phyloP scores from a whole-genome alignment of 768 basidiomycete species.

The Termitomyces sp. region DNA sequence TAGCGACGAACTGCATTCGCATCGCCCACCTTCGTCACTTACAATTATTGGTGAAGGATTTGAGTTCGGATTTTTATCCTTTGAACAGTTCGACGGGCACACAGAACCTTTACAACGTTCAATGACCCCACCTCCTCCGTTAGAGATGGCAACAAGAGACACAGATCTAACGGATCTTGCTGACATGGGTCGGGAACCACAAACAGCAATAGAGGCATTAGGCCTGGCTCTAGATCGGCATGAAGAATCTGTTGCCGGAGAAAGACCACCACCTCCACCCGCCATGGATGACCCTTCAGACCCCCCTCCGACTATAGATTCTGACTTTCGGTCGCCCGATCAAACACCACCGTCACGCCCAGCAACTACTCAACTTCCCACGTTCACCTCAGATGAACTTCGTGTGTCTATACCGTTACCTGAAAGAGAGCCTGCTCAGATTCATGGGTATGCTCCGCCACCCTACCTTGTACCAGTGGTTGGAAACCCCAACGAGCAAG shows the following conservation, averaged over 20 bases:
- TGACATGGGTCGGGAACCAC: slow-evolving; percentile 43
- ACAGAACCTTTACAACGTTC: slow-evolving; percentile 59
- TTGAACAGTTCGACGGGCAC: slow-evolving; percentile 80
- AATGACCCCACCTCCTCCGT: slow-evolving; percentile 67
- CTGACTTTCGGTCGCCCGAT: slow-evolving; percentile 57
- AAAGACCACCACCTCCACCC: slow-evolving; percentile 65
- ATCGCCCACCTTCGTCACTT: slow-evolving; percentile 25
- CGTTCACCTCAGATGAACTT: slow-evolving; percentile 24
- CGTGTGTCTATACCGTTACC: slow-evolving; percentile 23
- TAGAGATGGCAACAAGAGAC: slow-evolving; percentile 71
- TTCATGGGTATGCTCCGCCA: slow-evolving; percentile 65
- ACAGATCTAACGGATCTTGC: slow-evolving; percentile 64
- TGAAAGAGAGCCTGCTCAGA: slow-evolving; percentile 26
- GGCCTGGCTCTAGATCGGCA: slow-evolving; percentile 52
- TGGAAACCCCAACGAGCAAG: slow-evolving; percentile 35
- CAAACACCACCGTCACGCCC: slow-evolving; percentile 26
- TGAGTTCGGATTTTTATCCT: slow-evolving; percentile 65
- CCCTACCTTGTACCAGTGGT: slow-evolving; percentile 62
- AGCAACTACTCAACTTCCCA: slow-evolving; percentile 25
- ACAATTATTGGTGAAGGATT: slow-evolving; percentile 68
- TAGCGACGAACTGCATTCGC: slow-evolving; percentile 25
- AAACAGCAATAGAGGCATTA: slow-evolving; percentile 49
- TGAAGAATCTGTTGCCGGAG: slow-evolving; percentile 29
- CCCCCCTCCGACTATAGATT: slow-evolving; percentile 85
- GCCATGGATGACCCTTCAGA: slow-evolving; percentile 85